A percentile compares a stretch with the other conserved stretches of the same genome.
These are phyloP conservation scores for Moniliophthora roreri DNA, from an alignment of 1,284 basidiomycete genomes.

Conservation along the genomic window DNA sequence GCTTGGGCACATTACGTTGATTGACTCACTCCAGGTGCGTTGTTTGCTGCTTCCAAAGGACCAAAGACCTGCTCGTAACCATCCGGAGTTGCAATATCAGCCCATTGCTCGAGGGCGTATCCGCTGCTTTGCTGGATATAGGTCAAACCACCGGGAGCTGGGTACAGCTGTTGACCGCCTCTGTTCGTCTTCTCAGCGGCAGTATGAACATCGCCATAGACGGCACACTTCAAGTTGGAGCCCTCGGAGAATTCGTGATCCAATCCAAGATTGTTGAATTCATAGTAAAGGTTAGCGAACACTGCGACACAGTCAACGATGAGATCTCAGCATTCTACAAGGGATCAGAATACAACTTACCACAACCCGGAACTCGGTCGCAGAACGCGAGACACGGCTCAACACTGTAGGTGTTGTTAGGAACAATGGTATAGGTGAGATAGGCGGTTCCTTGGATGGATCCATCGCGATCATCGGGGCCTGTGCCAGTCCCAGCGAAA, in stretches of 20 bases:
- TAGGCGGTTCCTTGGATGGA: constrained; percentile 18
- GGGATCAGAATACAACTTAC: constrained; percentile 9
- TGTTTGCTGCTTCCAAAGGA: constrained; percentile 18
- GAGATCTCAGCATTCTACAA: not conserved
- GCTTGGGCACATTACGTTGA: not conserved
- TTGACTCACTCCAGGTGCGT: constrained; percentile 18
- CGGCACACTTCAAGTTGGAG: constrained; percentile 20
- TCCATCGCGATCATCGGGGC: constrained; percentile 11
- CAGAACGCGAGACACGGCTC: constrained; percentile 17
- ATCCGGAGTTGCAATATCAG: constrained; percentile 16
- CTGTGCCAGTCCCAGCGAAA: constrained; percentile 13
- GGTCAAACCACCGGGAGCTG: constrained; percentile 1
- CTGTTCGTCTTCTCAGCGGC: constrained; percentile 10
- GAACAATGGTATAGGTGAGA: constrained; percentile 16
- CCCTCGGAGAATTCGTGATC: constrained; percentile 19
- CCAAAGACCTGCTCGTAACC: constrained; percentile 22
- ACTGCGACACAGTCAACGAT: constrained; percentile 7
- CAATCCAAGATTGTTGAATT: constrained; percentile 17
- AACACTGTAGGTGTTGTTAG: constrained; percentile 13
- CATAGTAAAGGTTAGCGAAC: constrained; percentile 21
- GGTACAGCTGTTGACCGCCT: constrained; percentile 11
- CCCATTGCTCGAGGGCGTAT: constrained; percentile 6
- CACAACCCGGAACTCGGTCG: constrained; percentile 16
- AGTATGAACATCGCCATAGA: constrained; percentile 14
- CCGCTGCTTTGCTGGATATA: constrained; percentile 13